Evolutionary conservation across 345 rosid species (phyloP), one percentile per base, ranked within the genome.

Genomic region (Salix exigua): DNA sequence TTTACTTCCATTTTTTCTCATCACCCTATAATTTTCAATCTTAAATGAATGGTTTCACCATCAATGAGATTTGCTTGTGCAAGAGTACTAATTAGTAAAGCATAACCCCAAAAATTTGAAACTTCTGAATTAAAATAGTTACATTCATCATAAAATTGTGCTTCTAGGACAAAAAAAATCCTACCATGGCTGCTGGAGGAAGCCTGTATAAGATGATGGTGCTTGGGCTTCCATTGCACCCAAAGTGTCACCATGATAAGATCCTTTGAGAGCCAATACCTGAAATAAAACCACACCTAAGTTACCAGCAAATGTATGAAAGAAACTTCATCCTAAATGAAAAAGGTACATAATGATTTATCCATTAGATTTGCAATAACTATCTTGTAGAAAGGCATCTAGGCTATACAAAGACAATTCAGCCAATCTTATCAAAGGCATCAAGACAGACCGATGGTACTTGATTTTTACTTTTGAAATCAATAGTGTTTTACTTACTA

Each of bases 171-270:
- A 26, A 21, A 46, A 61, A 66, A 61, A 6, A 28, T 26, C 55
- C 73, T 87, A 91, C 98, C 98, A 96, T 55, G 98, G 99, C 83
- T 96, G 99, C 87, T 92, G 98, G 62, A 92, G 88, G 76, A 93
- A 93, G 85, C 95, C 89, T 10, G 98, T 96, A 82, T 88, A 96
- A 75, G 93, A 76, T 42, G 99, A 90, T 63, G 98, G 97, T 31
- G 97, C 94, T 87, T 92, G 99, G 68, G 98, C 99, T 89, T 93
- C 99, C 99, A 96, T 96, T 46, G 97, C 97, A 85, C 97, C 98
- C 84, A 93, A 88, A 71, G 99, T 96, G 82, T 93, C 99, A 70
- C 98, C 99, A 82, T 96, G 99, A 85, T 92, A 96, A 77, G 96
- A 96, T 71, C 98, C 96, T 70, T 85, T 87, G 75, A 93, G 98